These are phyloP conservation scores for Taphrina flavorubra DNA, from an alignment of 1,139 yeast species.

Conservation along the genomic window DNA sequence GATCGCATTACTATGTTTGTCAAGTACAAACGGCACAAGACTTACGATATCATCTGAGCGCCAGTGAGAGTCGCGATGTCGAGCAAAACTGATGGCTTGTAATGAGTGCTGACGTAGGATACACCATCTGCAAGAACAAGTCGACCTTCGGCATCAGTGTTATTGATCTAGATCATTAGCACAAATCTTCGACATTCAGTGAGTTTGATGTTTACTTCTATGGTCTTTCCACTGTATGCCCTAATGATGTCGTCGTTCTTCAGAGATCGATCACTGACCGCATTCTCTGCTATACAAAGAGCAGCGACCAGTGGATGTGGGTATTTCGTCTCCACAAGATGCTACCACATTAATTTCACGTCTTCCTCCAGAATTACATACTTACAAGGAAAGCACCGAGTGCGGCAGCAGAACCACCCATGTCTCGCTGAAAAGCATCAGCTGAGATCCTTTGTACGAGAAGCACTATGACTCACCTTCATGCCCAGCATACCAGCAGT, in stretches of 20 bases:
- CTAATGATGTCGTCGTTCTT: conserved; percentile 40
- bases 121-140: conserved; percentile 42
- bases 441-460: neutral
- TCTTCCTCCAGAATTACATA: neutral
- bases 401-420: conserved; percentile 43
- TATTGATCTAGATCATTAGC: conserved; percentile 23
- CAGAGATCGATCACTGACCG: conserved; percentile 30
- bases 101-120: conserved; percentile 22
- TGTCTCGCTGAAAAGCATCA: neutral
- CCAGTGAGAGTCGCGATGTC: conserved; percentile 43
- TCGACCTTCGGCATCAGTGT: conserved; percentile 43
- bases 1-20: neutral
- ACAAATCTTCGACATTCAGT: neutral
- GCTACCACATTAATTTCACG: neutral
- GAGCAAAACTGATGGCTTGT: conserved; percentile 33
- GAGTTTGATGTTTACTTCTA: conserved; percentile 23
- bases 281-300: conserved; percentile 40
- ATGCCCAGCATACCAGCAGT: conserved; percentile 34
- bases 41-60: conserved; percentile 36
- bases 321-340: conserved; percentile 15
- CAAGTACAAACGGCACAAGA: neutral
- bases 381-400: conserved; percentile 30
- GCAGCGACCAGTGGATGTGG: conserved; percentile 35
- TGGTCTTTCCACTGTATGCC: conserved; percentile 38
- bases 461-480: conserved; percentile 26